A percentile compares a stretch with the other conserved stretches of the same genome.
Evolutionary conservation across 768 basidiomycete species (phyloP).

Genomic region (Pleurotus giganteus): DNA sequence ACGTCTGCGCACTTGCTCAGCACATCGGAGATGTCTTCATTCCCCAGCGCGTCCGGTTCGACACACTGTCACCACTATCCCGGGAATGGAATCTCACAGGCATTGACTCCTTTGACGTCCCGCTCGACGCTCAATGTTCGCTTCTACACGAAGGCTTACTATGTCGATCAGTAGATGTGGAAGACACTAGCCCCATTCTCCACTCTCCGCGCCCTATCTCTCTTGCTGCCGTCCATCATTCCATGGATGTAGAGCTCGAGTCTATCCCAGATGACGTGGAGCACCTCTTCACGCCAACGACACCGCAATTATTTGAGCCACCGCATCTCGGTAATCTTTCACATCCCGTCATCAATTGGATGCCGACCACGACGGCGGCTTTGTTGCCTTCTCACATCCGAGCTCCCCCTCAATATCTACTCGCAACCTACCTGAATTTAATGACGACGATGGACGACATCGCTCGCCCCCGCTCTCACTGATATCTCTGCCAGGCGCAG

Average conservation of each 20-base stretch:
- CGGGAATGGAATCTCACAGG: slow-evolving; percentile 26
- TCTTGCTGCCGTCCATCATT: not conserved
- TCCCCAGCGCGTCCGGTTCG: slow-evolving; percentile 10
- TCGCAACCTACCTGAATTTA: slow-evolving; percentile 21
- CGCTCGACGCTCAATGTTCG: slow-evolving; percentile 14
- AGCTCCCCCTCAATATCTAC: slow-evolving; percentile 27
- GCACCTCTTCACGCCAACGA: not conserved
- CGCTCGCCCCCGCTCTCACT: slow-evolving; percentile 21
- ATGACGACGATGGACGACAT: slow-evolving; percentile 17
- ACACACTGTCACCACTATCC: slow-evolving; percentile 29
- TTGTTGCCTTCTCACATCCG: slow-evolving; percentile 4
- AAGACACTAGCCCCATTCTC: not conserved
- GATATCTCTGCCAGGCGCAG: slow-evolving; percentile 40
- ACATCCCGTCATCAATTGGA: slow-evolving; percentile 2
- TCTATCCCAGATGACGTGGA: slow-evolving; percentile 5
- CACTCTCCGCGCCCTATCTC: slow-evolving; percentile 11
- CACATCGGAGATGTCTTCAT: too few relatives aligned
- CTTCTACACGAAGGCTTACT: not conserved
- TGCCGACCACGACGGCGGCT: not conserved
- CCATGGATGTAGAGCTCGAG: not conserved
- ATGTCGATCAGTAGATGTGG: not conserved
- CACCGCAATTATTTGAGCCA: not conserved
- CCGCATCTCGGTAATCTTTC: not conserved
- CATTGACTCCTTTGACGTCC: slow-evolving; percentile 9
- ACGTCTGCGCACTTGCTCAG: not conserved